Evolutionary conservation across 805 yeast genomes (phyloP).

Genomic region (Saccharomycopsis microspora): DNA sequence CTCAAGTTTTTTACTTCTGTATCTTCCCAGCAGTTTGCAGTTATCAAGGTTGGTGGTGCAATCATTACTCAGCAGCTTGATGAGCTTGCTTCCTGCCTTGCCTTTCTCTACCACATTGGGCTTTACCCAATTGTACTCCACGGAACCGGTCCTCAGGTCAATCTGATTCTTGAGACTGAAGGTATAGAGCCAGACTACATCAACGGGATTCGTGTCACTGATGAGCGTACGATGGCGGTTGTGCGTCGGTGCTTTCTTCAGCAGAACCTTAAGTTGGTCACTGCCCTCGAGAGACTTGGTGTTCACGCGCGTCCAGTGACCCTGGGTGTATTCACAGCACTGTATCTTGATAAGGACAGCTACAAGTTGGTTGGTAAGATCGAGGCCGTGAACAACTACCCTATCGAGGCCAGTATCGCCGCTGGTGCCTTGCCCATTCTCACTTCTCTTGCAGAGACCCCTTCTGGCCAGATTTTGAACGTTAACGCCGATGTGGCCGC

Average conservation of each 20-base stretch:
- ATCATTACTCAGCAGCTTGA: slow-evolving; percentile 90
- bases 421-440: slow-evolving; percentile 96
- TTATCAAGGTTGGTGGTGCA: slow-evolving; percentile 98
- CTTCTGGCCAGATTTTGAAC: slow-evolving; percentile 91
- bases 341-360: slow-evolving; percentile 79
- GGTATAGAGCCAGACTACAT: slow-evolving; percentile 93
- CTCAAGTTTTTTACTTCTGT: slow-evolving; percentile 94
- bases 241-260: slow-evolving; percentile 93
- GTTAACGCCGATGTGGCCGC: slow-evolving; percentile 99
- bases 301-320: slow-evolving; percentile 98
- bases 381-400: slow-evolving; percentile 73
- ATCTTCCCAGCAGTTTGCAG: slow-evolving; percentile 93
- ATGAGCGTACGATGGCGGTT: slow-evolving; percentile 87
- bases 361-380: slow-evolving; percentile 91
- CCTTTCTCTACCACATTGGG: slow-evolving; percentile 95
- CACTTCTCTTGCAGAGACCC: slow-evolving; percentile 93
- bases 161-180: slow-evolving; percentile 82
- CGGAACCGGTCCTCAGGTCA: slow-evolving; percentile 99
- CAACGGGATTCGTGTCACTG: slow-evolving; percentile 95
- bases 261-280: slow-evolving; percentile 88
- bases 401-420: slow-evolving; percentile 86
- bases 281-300: slow-evolving; percentile 92
- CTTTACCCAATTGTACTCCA: slow-evolving; percentile 93
- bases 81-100: slow-evolving; percentile 89
- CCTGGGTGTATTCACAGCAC: slow-evolving; percentile 93